These are phyloP conservation scores for Plasmodium knowlesi DNA, from an alignment of 169 alveolate species.

Conservation along the genomic window DNA sequence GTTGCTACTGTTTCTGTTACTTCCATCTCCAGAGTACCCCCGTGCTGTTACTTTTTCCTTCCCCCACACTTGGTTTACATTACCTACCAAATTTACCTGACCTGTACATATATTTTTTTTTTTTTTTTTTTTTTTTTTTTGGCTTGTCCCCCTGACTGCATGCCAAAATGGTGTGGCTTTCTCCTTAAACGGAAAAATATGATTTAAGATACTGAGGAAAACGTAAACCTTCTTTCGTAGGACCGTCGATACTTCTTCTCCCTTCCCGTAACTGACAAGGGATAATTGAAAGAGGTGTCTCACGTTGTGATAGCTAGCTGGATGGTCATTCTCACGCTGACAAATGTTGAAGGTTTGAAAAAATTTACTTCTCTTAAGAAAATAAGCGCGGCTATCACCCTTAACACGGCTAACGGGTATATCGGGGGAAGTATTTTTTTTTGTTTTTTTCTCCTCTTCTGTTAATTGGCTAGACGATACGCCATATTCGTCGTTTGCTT, in stretches of 20 bases:
- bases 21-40: neutral
- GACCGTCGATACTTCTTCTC: neutral
- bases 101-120: slow-evolving; percentile 16
- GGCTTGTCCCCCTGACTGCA: neutral
- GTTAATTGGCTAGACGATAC: neutral
- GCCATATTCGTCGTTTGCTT: neutral
- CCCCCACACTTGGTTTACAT: neutral
- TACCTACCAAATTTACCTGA: neutral
- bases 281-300: slow-evolving; percentile 58
- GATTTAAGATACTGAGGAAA: slow-evolving; percentile 30
- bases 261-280: slow-evolving; percentile 26
- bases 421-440: neutral
- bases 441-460: neutral
- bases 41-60: neutral
- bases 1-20: neutral
- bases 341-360: slow-evolving; percentile 24
- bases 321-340: slow-evolving; percentile 23
- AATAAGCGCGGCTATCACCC: neutral
- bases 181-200: slow-evolving; percentile 37
- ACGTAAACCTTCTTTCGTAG: slow-evolving; percentile 22
- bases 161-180: neutral
- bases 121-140: neutral
- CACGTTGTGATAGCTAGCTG: slow-evolving; percentile 21
- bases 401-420: neutral
- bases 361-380: neutral